Evolutionary conservation across 2,329 filamentous ascomycete genomes (phyloP), one percentile per base, ranked within the genome.

Genomic region (Aspergillus sojae): DNA sequence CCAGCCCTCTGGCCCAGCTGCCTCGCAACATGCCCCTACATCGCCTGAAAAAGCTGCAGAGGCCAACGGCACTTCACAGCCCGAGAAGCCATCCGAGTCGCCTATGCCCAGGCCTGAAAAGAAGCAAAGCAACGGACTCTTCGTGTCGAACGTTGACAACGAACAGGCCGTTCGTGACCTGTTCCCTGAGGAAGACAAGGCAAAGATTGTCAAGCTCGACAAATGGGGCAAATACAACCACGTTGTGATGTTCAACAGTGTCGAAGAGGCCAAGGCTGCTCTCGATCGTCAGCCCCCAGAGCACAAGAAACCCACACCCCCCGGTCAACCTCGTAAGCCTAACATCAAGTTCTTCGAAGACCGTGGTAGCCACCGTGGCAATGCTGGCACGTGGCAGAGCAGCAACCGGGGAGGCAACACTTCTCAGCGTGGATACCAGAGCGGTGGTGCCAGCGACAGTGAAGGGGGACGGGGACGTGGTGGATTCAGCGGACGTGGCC

Each of bases 301-400:
- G 50, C 85, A 90, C 71, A 94, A 94, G 84, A 91, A 88, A 67
- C 86, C 87, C 67, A 86, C 85, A 46, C 85, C 77, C 61, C 76
- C 87, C 36, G 89, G 90, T 71, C 91, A 93, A 67, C 88, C 91
- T 66, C 90, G 89, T 67, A 91, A 91, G 79, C 92, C 93, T 16
- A 86, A 92, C 62, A 89, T 96, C 65, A 93, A 93, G 82, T 87
- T 93, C 73, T 97, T 93, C 81, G 88, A 91, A 73, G 89, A 91
- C 54, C 88, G 87, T 69, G 86, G 86, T 70, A 83, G 75, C 69
- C 78, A 75, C 75, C 82, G 77, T 66, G 84, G 85, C 56, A 79
- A 77, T 64, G 85, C 85, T 32, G 86, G 85, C 32, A 84, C 80
- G 54, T 89, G 86, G 86, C 82, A 84, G 69, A 73, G 73, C 55